Conservation (phyloP, 2,329 filamentous ascomycete genomes). For the Fusarium denticulatum region DNA sequence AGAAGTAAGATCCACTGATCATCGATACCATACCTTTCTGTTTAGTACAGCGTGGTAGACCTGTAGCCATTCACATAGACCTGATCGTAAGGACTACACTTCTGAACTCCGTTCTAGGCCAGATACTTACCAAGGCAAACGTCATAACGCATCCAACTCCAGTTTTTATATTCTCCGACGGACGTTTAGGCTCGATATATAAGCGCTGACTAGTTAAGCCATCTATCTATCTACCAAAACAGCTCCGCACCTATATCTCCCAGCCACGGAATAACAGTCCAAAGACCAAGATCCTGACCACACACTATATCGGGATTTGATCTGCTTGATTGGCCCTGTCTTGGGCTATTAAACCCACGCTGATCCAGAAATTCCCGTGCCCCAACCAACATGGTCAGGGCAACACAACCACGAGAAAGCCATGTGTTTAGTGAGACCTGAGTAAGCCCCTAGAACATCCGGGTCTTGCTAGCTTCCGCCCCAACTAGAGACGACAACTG, state of each 20-base stretch:
- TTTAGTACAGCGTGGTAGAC: not conserved
- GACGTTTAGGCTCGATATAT: not conserved
- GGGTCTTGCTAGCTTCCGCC: not conserved
- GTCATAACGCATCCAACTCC: not conserved
- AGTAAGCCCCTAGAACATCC: not conserved
- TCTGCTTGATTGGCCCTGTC: not conserved
- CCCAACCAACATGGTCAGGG: not conserved
- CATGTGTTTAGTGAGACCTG: conserved; percentile 8
- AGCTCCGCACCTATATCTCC: not conserved
- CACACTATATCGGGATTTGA: not conserved
- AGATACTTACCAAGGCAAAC: not conserved
- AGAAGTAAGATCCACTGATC: not conserved
- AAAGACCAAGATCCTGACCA: not conserved
- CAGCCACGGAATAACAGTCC: not conserved
- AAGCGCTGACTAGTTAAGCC: not conserved
- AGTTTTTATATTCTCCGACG: not conserved
- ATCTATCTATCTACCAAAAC: not conserved
- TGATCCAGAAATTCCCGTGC: not conserved
- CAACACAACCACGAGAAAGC: conserved; percentile 1
- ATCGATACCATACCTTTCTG: not conserved
- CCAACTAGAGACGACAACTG: not conserved
- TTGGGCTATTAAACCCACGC: not conserved
- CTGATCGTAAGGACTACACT: not conserved
- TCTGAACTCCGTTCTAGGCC: not conserved
- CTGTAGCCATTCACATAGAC: not conserved